phyloP scores from a whole-genome alignment of 371 early-diverging fungal species.

The Actinomortierella wolfii region DNA sequence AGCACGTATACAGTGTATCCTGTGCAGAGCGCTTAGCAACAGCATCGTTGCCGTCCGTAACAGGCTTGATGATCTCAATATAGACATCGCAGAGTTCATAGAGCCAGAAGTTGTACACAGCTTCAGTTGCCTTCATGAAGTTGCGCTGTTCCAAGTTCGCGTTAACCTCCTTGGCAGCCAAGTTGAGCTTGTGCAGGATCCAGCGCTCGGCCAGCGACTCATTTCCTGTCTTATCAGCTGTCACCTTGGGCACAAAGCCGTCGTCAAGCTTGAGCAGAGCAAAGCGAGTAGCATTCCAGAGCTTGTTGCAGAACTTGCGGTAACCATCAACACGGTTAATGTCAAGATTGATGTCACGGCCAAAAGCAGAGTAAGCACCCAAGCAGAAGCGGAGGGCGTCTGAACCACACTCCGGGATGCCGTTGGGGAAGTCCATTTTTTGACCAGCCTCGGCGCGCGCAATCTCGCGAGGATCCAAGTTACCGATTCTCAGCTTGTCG shows the following conservation, averaged over 20 bases:
- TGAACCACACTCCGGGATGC: constrained; percentile 99
- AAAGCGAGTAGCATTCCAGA: constrained; percentile 98
- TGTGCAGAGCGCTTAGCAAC: constrained; percentile 67
- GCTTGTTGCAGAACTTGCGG: constrained; percentile 99
- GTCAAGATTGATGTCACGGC: constrained; percentile 97
- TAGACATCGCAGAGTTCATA: constrained; percentile 99
- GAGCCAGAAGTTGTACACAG: constrained; percentile 95
- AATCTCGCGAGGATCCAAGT: constrained; percentile 94
- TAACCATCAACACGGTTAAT: constrained; percentile 97
- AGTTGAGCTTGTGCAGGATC: constrained; percentile 93
- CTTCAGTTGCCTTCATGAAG: constrained; percentile 95
- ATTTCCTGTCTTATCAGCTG: constrained; percentile 70
- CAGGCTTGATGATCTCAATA: constrained; percentile 92
- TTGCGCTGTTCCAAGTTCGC: constrained; percentile 82
- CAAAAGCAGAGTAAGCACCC: constrained; percentile 89
- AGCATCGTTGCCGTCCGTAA: constrained; percentile 70
- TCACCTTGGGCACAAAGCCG: constrained; percentile 72
- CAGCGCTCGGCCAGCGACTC: constrained; percentile 92
- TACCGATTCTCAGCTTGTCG: constrained; percentile 79
- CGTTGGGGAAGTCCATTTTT: constrained; percentile 95
- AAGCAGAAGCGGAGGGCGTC: constrained; percentile 99
- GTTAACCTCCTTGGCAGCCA: constrained; percentile 79
- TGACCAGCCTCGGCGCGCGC: constrained; percentile 88
- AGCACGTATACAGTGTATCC: constrained; percentile 91
- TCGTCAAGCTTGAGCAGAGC: constrained; percentile 91